Evolutionary conservation across 2,329 filamentous ascomycete genomes (phyloP), one percentile per base, ranked within the genome.

Genomic region (Sporothrix protearum): DNA sequence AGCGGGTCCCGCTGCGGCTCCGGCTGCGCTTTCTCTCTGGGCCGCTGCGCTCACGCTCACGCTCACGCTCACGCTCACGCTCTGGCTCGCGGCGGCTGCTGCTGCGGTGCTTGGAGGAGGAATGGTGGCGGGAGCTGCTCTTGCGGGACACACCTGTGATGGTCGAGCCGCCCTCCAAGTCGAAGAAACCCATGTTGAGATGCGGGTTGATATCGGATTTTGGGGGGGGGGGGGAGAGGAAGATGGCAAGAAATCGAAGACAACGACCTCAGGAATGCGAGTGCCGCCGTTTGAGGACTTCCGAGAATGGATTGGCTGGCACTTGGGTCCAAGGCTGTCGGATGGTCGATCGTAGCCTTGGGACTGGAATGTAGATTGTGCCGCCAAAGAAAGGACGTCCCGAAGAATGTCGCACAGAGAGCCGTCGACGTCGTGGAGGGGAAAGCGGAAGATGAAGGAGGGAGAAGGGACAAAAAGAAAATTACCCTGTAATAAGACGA

Each of bases 111-210:
- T 78, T 77, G 72, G 73, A 72, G 49, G 74, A 73, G 28, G 69
- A 68, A 68, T 69, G 77, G 25, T 69, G 77, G 28, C 69, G 70
- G 51, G 67, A 57, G 68, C 73, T 74, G 68, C 73, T 74, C 39
- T 69, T 64, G 61, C 68, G 68, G 19, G 69, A 64, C 70, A 76
- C 76, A 68, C 75, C 75, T 9, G 77, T 78, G 55, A 80, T 74
- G 59, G 77, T 73, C 16, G 78, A 79, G 64, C 74, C 77, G 45
- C 75, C 76, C 73, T 80, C 79, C n/a, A 55, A 19, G 76, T 80
- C 79, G 71, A 80, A 74, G 73, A 80, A 73, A 63, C 79, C 79
- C 79, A 80, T 80, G 19, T 36, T 22, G 55, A 64, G 33, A 19
- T 33, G 14, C 19, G 16, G n/a, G 19, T 4, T n/a, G n/a, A n/a